Conservation (phyloP, 2,329 filamentous ascomycete genomes). For the Furcasterigmium sp. region DNA sequence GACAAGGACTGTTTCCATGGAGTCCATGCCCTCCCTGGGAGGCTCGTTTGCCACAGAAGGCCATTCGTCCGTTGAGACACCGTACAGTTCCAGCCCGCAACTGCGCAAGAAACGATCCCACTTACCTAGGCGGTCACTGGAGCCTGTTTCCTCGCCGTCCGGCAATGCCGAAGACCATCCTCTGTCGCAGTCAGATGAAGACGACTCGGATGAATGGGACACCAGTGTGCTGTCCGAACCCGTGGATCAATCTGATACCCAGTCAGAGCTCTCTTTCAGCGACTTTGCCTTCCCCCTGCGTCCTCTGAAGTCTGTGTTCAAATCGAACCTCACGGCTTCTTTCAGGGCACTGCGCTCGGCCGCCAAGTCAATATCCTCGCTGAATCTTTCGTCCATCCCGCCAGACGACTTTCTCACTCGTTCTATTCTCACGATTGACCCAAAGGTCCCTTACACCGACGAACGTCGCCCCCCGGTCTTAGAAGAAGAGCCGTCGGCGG, state of each 20-base stretch:
- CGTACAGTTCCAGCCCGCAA: conserved; percentile 30
- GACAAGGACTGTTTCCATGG: conserved; percentile 51
- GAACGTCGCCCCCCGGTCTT: conserved; percentile 59
- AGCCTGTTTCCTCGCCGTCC: conserved; percentile 50
- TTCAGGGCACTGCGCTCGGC: conserved; percentile 59
- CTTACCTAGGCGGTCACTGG: conserved; percentile 42
- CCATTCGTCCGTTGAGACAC: conserved; percentile 42
- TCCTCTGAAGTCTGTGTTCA: conserved; percentile 55
- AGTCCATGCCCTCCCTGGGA: conserved; percentile 56
- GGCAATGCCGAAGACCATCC: conserved; percentile 48
- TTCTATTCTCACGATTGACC: conserved; percentile 63
- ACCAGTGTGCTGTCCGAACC: conserved; percentile 17
- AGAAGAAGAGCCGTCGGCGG: conserved; percentile 60
- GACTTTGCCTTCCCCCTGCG: conserved; percentile 32
- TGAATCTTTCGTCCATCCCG: conserved; percentile 59
- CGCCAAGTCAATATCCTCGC: conserved; percentile 56
- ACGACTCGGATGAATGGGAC: conserved; percentile 45
- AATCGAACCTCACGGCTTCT: conserved; percentile 64
- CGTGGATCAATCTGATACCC: conserved; percentile 23
- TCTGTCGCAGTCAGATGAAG: conserved; percentile 37
- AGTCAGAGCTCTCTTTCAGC: conserved; percentile 22
- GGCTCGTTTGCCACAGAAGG: conserved; percentile 48
- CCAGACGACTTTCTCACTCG: conserved; percentile 63
- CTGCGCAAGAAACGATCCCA: conserved; percentile 24
- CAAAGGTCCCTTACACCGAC: conserved; percentile 61